Evolutionary conservation across 805 yeast genomes (phyloP).

Genomic region (Saturnispora ahearnii): DNA sequence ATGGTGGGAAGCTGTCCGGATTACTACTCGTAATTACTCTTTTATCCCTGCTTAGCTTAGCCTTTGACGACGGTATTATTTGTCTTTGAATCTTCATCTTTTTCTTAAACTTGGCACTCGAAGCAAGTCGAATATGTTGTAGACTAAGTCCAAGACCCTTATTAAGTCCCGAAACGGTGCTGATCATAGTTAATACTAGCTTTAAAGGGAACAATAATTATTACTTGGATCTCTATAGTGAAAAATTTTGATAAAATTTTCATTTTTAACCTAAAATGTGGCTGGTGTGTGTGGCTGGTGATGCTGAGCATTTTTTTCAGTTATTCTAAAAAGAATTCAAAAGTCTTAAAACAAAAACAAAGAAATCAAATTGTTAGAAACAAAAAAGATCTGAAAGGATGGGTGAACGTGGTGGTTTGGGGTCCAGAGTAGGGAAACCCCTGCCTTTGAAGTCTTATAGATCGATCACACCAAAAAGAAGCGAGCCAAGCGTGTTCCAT

Average conservation of each 20-base stretch:
- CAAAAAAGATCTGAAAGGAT: not conserved
- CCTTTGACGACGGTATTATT: slow-evolving; percentile 10
- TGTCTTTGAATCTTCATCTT: slow-evolving; percentile 14
- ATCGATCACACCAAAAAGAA: not conserved
- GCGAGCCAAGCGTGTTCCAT: slow-evolving; percentile 10
- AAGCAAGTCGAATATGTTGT: slow-evolving; percentile 1
- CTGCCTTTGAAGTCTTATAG: not conserved
- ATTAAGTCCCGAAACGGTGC: not conserved
- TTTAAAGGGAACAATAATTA: not conserved
- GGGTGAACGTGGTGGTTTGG: not conserved
- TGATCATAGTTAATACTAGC: not conserved
- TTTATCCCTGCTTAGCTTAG: not conserved
- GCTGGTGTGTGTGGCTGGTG: not conserved
- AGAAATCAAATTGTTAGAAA: not conserved
- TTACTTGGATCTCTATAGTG: not conserved
- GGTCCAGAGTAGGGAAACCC: not conserved
- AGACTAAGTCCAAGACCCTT: too few species aligned
- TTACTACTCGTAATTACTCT: slow-evolving; percentile 1
- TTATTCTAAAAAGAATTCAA: not conserved
- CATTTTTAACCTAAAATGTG: not conserved
- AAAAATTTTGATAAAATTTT: not conserved
- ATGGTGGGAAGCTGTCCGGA: slow-evolving; percentile 20
- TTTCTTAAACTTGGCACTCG: not conserved
- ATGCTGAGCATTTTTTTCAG: not conserved
- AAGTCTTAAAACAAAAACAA: not conserved